Base-by-base conservation (phyloP, 164 flowering plant genomes). In the Vitis rupestris region DNA sequence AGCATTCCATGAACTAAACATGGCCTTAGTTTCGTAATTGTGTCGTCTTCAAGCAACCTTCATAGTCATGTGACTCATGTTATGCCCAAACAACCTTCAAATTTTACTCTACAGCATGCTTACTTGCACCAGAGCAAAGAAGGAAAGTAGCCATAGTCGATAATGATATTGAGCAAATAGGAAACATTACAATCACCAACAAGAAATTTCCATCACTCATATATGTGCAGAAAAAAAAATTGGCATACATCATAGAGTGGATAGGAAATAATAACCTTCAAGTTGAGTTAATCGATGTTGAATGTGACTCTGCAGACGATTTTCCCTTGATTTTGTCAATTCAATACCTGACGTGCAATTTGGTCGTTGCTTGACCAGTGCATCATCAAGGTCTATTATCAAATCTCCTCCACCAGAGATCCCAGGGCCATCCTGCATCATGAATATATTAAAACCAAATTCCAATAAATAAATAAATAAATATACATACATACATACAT, bases 271-370 rank as follows among this genome's bases (percentile, higher is more conserved):
- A 27, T 50, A 70, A 93, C 98, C 96, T 87, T 95, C 93, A 80
- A 95, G 97, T 75, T 92, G 96, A 53, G 70, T 77, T 62, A 92
- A 63, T 1, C 97, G 94, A 81, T 81, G 96, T 70, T 86, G 83
- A 55, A 88, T 74, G 29, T 75, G 82, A 82, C 88, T 82, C 64
- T 79, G 79, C 37, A 83, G 60, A 62, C 94, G 92, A 44, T 54
- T 75, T 69, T 90, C 88, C 77, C 69, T 78, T 51, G 76, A 66
- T 74, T 84, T 79, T 44, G 63, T 64, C 81, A 95, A 79, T 65
- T 71, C 80, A 70, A 51, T 73, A 66, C 94, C 83, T 12, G 96
- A 86, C 79, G 77, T 75, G 72, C 80, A 80, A 68, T 72, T 80
- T 10, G 84, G 44, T 8, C 93, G 78, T 68, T 88, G 94, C 72